Percentiles rank a stretch among this genome's conserved stretches.
Conservation (phyloP, 2,329 filamentous ascomycete genomes). For the Didymella lethalis region DNA sequence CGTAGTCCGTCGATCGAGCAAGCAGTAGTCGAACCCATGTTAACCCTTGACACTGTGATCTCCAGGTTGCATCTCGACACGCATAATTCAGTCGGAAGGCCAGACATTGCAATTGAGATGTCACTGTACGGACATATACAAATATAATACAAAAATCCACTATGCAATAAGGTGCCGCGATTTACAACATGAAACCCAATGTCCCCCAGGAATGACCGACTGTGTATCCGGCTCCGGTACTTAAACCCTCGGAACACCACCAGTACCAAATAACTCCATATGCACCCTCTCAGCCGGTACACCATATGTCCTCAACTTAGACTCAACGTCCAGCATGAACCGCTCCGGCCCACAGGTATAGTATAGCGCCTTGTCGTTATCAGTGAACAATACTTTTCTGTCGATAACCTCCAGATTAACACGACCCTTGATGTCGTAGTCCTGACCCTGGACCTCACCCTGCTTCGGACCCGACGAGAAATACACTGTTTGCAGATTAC, state of each 20-base stretch:
- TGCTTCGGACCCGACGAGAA: constrained; percentile 64
- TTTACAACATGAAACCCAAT: constrained; percentile 3
- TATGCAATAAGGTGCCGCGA: not conserved
- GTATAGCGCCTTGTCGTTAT: constrained; percentile 66
- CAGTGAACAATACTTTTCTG: constrained; percentile 63
- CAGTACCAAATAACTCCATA: constrained; percentile 69
- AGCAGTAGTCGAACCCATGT: not conserved
- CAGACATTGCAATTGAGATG: not conserved
- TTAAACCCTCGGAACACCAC: constrained; percentile 45
- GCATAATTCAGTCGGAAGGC: not conserved
- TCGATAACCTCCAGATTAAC: constrained; percentile 67
- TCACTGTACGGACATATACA: not conserved
- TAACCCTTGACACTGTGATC: not conserved
- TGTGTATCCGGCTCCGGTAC: not conserved
- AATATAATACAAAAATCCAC: not conserved
- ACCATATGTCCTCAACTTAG: constrained; percentile 62
- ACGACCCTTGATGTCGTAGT: constrained; percentile 68
- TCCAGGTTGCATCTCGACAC: not conserved
- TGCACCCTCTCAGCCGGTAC: constrained; percentile 67
- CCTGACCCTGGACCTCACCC: constrained; percentile 57
- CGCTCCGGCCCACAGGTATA: constrained; percentile 74
- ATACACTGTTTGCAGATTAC: constrained; percentile 62
- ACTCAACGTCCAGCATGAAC: constrained; percentile 72
- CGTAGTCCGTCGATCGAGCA: not conserved
- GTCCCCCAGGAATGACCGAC: constrained; percentile 10